Base-by-base conservation (phyloP, 73 alveolate species). In the Paramecium bursaria region DNA sequence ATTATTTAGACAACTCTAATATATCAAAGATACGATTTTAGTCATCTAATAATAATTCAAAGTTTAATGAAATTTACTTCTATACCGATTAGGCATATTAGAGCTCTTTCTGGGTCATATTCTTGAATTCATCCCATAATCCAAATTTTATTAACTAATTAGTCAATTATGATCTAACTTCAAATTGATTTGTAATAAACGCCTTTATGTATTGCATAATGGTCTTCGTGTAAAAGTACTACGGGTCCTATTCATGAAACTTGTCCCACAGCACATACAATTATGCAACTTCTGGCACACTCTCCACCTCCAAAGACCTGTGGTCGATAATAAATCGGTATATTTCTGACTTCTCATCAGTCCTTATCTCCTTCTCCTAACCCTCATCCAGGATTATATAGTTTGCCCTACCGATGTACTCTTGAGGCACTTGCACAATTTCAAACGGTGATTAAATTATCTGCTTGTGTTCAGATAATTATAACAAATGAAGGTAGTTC, bases 401-500 rank as follows among this genome's bases (percentile, higher is more conserved):
- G 27, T 67, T 67, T 0, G 82, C 33, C 15, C 82, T 67, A n/a
- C 82, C 82, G 33, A 67, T 21, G 27, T 15, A 67, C n/a, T 35
- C 82, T 11, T 42, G 55, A 21, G 33, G 60, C 21, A 44, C 26
- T 42, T 67, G 19, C 14, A 11, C 19, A 39, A 67, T 67, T 14
- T 35, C 13, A 67, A 15, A 67, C 21, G n/a, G 23, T 15, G 10
- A 42, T 19, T 67, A 42, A 25, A 39, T 17, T 10, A 33, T 35
- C 10, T 67, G n/a, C n/a, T n/a, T n/a, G n/a, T n/a, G n/a, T n/a
- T n/a, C n/a, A n/a, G n/a, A n/a, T n/a, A n/a, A n/a, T n/a, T n/a
- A n/a, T n/a, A n/a, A n/a, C n/a, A n/a, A n/a, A n/a, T n/a, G n/a
- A n/a, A n/a, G n/a, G n/a, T n/a, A n/a, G n/a, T n/a, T n/a, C n/a